Percentiles rank a stretch among this genome's conserved stretches.
Evolutionary conservation across 805 yeast species (phyloP).

Genomic region (Pichia ethanolica): DNA sequence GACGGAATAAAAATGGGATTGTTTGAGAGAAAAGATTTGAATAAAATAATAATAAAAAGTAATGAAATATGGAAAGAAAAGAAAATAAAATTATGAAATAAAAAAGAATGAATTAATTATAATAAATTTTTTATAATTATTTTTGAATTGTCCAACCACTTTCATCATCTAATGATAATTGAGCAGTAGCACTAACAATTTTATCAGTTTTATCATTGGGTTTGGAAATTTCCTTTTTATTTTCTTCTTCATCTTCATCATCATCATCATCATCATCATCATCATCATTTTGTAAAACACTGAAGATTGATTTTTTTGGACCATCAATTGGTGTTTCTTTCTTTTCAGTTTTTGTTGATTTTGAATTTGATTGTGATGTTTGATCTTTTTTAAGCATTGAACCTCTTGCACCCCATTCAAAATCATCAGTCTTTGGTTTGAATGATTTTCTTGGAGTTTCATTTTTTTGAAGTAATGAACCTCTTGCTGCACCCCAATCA

Average conservation of each 20-base stretch:
- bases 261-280: constrained; percentile 40
- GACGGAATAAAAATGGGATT: no score
- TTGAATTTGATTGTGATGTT: constrained; percentile 7
- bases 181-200: constrained; percentile 31
- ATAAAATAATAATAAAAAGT: not conserved
- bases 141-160: constrained; percentile 33
- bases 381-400: constrained; percentile 8
- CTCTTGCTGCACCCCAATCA: constrained; percentile 39
- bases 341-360: constrained; percentile 10
- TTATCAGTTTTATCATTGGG: not conserved
- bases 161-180: constrained; percentile 31
- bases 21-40: not conserved
- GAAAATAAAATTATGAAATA: not conserved
- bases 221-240: constrained; percentile 6
- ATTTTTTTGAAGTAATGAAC: constrained; percentile 16
- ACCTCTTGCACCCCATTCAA: constrained; percentile 35
- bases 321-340: constrained; percentile 20
- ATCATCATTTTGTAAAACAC: constrained; percentile 44
- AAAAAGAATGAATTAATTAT: no score
- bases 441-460: constrained; percentile 24
- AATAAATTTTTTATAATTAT: no score
- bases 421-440: constrained; percentile 29
- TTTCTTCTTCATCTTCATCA: constrained; percentile 29
- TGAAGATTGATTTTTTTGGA: constrained; percentile 38
- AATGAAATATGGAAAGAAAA: not conserved